Base-by-base conservation (phyloP, 768 basidiomycete genomes). In the Leccinum variicolor region DNA sequence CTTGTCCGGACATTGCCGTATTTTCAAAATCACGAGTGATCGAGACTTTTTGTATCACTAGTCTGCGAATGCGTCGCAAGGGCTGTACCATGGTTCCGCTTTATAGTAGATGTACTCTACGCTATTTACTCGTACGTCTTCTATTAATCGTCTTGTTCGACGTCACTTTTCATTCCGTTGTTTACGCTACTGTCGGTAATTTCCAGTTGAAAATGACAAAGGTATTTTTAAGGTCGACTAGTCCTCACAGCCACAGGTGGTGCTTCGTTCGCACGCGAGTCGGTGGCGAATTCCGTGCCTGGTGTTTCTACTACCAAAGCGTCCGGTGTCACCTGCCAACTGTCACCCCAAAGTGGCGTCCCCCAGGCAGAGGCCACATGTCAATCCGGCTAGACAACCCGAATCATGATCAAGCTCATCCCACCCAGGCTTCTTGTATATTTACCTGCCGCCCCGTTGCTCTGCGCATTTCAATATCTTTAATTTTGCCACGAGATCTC, bases 31-130 rank as follows among this genome's bases (percentile, higher is more conserved):
- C 66, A 63, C 57, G 59, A 64, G 64, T 62, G 73, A 63, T 62
- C 55, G 58, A 66, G 51, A 54, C 57, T 58, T 62, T 69, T 50
- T 73, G 71, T 73, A 73, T 73, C 71, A 64, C 66, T 73, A 72
- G 64, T 62, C 62, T 60, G 60, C 39, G 67, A 69, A 56, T 59
- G 55, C 41, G 62, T 60, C 60, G 55, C 60, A 14, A 48, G 26
- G 57, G 59, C 41, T 63, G 64, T 66, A 64, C 39, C n/a, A 41
- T 62, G 66, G 55, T 61, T 63, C 60, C 62, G 53, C 63, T 62
- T 63, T 74, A 73, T 56, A 62, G 55, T 73, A 71, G 67, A 72
- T 74, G 65, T 66, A 73, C 61, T 59, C 65, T 51, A 64, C 63
- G 62, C 59, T 72, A 71, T 66, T 66, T 73, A 73, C 65, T 54